Evolutionary conservation across 345 rosid genomes (phyloP), one percentile per base, ranked within the genome.

Genomic region (Clausena lansium): DNA sequence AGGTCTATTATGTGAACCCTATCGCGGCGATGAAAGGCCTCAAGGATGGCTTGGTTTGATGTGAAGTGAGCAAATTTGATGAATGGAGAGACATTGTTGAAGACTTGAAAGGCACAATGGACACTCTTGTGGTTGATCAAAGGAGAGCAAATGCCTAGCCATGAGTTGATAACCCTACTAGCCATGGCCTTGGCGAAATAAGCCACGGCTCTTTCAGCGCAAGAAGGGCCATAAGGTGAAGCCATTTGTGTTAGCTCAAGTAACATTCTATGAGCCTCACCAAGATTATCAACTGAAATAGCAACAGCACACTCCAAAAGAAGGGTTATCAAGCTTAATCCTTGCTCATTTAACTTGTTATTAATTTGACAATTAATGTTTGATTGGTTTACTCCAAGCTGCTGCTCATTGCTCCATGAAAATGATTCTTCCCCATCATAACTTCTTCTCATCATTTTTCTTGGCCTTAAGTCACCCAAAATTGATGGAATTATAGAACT

Each of bases 181-280:
- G 85, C 47, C 95, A 91, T 89, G 60, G 91, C 95, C 81, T 86
- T 87, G 1, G 95, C 83, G 45, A 91, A 91, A 80, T 91, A 91
- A n/a, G 93, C 89, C 19, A 91, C 93, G 1, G 88, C 87, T 25
- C 93, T 80, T 80, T 91, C 93, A 5, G 91, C 93, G 54, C 93
- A 87, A 14, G 95, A 91, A 13, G 73, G 73, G 7, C 86, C 88
- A 20, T 89, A 89, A 1, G 95, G 95, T 15, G 93, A 88, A 25
- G 95, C 88, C 91, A 87, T 87, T 30, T 88, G 92, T 58, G 89
- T 89, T 22, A 91, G 88, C 87, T 91, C 95, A 30, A 89, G 89
- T 47, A 91, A 54, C 87, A 86, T 83, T 67, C 88, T 76, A 58
- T 88, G 90, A 60, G 95, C 93, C 74, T 91, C 92, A 4, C 88